These are phyloP conservation scores for Linderniella brevidens DNA, from an alignment of 257 asterid species.

Conservation along the genomic window DNA sequence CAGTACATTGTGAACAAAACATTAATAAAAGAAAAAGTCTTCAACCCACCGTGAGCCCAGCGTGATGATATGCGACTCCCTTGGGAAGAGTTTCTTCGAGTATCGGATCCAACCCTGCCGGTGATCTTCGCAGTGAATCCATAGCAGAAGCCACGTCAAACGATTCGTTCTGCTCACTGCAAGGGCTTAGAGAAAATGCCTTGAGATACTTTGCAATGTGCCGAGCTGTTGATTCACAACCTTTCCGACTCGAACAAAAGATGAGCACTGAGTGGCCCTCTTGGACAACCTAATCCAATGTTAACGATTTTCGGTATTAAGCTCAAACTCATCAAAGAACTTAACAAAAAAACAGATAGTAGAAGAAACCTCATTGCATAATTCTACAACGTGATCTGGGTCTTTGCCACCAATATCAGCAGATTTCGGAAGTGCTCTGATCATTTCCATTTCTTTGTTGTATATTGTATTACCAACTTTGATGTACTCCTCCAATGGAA, in stretches of 20 bases:
- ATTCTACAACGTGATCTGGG: conserved; percentile 91
- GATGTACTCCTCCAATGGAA: conserved; percentile 85
- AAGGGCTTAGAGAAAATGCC: conserved; percentile 31
- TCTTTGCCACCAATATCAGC: conserved; percentile 85
- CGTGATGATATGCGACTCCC: conserved; percentile 99
- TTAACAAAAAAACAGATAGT: conserved; percentile 14
- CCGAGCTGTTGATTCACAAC: conserved; percentile 93
- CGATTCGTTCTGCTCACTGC: conserved; percentile 25
- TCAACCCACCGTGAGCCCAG: conserved; percentile 75
- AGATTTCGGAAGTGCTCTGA: conserved; percentile 53
- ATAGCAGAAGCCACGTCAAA: conserved; percentile 55
- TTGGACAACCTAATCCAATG: conserved; percentile 63
- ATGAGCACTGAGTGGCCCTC: conserved; percentile 95
- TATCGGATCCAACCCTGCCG: conserved; percentile 85
- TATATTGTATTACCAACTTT: conserved; percentile 73
- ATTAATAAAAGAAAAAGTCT: conserved; percentile 12
- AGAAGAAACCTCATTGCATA: conserved; percentile 77
- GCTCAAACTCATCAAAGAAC: not conserved
- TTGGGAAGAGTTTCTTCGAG: conserved; percentile 86
- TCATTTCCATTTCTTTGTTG: conserved; percentile 60
- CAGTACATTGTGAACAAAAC: conserved; percentile 1
- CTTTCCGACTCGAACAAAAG: conserved; percentile 94
- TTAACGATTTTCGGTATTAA: conserved; percentile 12
- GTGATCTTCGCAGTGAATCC: conserved; percentile 77
- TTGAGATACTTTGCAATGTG: conserved; percentile 80